A percentile compares a stretch with the other conserved stretches of the same genome.
Evolutionary conservation across 257 asterid species (phyloP).

Genomic region (Eustoma russellianum): DNA sequence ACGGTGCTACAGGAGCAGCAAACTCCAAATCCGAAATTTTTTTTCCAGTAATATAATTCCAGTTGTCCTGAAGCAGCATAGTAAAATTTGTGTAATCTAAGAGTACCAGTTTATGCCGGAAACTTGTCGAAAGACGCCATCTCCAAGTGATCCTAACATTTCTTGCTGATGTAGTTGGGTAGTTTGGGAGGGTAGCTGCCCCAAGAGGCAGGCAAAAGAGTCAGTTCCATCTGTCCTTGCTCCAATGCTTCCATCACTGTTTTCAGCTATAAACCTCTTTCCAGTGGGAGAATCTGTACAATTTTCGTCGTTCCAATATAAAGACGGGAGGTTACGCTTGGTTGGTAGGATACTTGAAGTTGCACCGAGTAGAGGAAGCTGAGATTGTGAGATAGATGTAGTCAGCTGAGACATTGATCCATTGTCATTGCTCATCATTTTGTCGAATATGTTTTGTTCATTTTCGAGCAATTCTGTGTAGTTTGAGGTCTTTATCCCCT

Average conservation of each 20-base stretch:
- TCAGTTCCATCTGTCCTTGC: constrained; percentile 24
- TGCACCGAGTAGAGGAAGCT: background rate
- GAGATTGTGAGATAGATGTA: constrained; percentile 10
- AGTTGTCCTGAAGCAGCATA: background rate
- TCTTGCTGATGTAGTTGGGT: constrained; percentile 41
- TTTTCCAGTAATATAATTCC: too few relatives aligned
- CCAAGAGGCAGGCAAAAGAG: constrained; percentile 38
- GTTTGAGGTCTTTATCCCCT: constrained; percentile 17
- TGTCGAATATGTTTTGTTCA: constrained; percentile 35
- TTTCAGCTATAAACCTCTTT: constrained; percentile 42
- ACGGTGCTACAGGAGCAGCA: too few relatives aligned
- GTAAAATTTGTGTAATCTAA: constrained; percentile 3
- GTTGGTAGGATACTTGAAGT: constrained; percentile 10
- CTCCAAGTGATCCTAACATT: constrained; percentile 51
- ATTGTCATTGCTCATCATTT: constrained; percentile 25
- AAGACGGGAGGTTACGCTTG: constrained; percentile 26
- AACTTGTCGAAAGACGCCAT: constrained; percentile 51
- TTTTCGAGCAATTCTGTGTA: constrained; percentile 35
- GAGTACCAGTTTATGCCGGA: constrained; percentile 53
- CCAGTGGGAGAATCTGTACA: constrained; percentile 17
- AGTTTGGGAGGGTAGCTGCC: constrained; percentile 50
- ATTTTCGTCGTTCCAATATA: constrained; percentile 43
- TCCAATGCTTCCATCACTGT: constrained; percentile 15
- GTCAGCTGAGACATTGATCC: constrained; percentile 14
- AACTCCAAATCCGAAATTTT: too few relatives aligned